phyloP scores from a whole-genome alignment of 2,329 filamentous ascomycete species.

The Botrytis squamosa region DNA sequence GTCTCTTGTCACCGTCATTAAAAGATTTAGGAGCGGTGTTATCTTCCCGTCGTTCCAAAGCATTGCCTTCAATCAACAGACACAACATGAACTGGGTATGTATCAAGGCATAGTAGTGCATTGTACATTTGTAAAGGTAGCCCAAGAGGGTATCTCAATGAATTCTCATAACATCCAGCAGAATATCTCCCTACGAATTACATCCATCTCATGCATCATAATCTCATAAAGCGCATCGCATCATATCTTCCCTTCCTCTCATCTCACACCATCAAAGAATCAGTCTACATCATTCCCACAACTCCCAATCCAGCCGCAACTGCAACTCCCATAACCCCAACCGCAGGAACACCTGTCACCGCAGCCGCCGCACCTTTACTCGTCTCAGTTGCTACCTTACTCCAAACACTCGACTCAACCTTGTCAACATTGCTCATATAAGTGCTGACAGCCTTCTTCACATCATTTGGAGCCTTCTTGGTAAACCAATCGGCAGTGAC shows the following conservation, averaged over 20 bases:
- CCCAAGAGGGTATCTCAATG: background rate
- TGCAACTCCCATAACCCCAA: conserved; percentile 25
- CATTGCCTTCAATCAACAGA: background rate
- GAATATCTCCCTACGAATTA: background rate
- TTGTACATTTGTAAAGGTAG: background rate
- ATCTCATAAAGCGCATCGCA: background rate
- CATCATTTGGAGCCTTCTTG: conserved; percentile 26
- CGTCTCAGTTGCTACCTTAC: conserved; percentile 28
- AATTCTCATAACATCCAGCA: background rate
- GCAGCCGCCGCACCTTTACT: conserved; percentile 22
- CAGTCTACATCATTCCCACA: conserved; percentile 11
- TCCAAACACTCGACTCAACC: conserved; percentile 19
- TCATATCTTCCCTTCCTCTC: background rate
- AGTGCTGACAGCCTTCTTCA: conserved; percentile 27
- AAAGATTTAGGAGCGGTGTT: background rate
- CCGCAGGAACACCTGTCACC: conserved; percentile 8
- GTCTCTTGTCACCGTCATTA: background rate
- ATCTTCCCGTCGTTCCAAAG: background rate
- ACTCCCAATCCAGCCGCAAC: conserved; percentile 14
- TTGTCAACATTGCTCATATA: conserved; percentile 23
- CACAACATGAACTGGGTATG: background rate
- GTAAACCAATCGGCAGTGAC: conserved; percentile 30
- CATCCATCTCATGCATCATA: background rate
- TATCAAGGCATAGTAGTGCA: background rate
- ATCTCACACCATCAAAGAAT: background rate